Conservation (phyloP, 2,329 filamentous ascomycete species). For the Pseudogymnoascus sp. region DNA sequence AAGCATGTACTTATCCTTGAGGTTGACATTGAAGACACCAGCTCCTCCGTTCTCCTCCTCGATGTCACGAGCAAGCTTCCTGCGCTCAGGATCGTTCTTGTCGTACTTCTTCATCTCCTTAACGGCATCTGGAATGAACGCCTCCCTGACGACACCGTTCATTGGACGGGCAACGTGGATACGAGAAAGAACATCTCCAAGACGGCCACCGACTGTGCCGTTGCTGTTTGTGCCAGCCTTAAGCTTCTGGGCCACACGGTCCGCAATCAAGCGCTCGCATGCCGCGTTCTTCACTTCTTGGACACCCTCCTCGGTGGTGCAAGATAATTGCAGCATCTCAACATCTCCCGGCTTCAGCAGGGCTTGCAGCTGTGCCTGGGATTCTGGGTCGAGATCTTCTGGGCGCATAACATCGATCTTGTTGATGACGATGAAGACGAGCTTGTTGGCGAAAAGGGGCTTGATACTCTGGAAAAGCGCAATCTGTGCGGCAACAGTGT, state of each 20-base stretch:
- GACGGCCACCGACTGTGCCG: constrained; percentile 68
- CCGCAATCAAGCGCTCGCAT: constrained; percentile 86
- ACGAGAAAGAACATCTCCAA: constrained; percentile 83
- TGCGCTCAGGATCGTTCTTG: constrained; percentile 78
- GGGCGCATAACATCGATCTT: constrained; percentile 91
- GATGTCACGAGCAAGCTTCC: constrained; percentile 72
- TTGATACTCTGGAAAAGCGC: constrained; percentile 94
- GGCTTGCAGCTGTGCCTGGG: constrained; percentile 67
- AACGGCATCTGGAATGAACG: constrained; percentile 80
- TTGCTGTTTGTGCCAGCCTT: constrained; percentile 78
- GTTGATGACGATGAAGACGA: constrained; percentile 95
- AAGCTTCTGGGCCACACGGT: constrained; percentile 90
- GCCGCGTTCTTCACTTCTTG: constrained; percentile 92
- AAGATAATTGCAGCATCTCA: constrained; percentile 86
- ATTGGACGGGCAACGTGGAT: constrained; percentile 97
- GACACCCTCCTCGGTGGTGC: constrained; percentile 89
- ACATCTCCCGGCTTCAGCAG: constrained; percentile 83
- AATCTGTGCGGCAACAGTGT: constrained; percentile 86
- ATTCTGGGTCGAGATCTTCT: constrained; percentile 75
- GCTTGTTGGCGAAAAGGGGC: constrained; percentile 92
- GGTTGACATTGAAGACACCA: constrained; percentile 90
- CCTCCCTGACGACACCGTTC: constrained; percentile 68
- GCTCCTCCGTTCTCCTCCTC: constrained; percentile 90
- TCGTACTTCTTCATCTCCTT: constrained; percentile 82
- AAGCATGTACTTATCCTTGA: constrained; percentile 81